phyloP scores from a whole-genome alignment of 1,284 basidiomycete genomes.

The Naganishia sp. region DNA sequence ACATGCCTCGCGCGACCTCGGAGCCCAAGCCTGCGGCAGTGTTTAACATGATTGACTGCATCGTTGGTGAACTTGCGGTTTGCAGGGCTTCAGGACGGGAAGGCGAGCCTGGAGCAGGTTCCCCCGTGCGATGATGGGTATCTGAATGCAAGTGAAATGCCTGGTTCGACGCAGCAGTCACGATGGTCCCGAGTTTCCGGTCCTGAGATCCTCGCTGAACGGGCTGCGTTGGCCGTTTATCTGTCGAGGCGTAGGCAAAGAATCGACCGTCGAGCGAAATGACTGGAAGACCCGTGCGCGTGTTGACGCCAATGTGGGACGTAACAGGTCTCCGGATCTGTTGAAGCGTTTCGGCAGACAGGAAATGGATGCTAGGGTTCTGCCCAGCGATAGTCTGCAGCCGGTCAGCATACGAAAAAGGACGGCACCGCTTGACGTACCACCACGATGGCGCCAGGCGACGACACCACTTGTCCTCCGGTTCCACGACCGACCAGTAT shows the following conservation, averaged over 20 bases:
- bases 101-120: background rate
- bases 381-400: conserved; percentile 18
- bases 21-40: conserved; percentile 31
- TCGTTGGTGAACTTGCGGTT: conserved; percentile 9
- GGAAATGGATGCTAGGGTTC: conserved; percentile 19
- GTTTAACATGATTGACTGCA: conserved; percentile 29
- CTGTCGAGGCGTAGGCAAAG: conserved; percentile 28
- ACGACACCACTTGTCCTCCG: conserved; percentile 13
- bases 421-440: background rate
- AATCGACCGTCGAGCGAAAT: conserved; percentile 23
- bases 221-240: conserved; percentile 5
- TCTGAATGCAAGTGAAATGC: background rate
- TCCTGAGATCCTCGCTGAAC: conserved; percentile 19
- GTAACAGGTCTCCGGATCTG: conserved; percentile 15
- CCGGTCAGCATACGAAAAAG: background rate
- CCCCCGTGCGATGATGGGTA: background rate
- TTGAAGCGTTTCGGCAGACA: conserved; percentile 10
- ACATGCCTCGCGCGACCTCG: conserved; percentile 33
- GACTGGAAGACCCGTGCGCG: conserved; percentile 30
- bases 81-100: background rate
- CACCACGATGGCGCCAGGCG: conserved; percentile 1
- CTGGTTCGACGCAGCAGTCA: conserved; percentile 27
- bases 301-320: conserved; percentile 24
- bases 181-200: conserved; percentile 23
- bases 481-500: conserved; percentile 9